Conservation (phyloP, 2,329 filamentous ascomycete species). For the Fusarium abutilonis region DNA sequence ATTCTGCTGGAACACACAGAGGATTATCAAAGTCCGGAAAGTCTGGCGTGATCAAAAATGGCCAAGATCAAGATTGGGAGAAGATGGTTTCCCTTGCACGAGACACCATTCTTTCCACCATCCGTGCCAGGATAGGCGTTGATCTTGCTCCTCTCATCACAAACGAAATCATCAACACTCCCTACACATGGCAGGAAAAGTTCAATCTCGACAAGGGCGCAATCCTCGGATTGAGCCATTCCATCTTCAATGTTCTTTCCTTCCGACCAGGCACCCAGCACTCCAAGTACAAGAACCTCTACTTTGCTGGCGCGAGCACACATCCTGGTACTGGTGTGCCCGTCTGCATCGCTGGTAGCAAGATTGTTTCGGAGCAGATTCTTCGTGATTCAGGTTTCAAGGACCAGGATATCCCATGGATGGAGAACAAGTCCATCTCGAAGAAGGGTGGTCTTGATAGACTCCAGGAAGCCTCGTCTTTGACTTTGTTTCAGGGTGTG, state of each 20-base stretch:
- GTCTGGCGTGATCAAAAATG: background rate
- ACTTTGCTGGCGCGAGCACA: conserved; percentile 79
- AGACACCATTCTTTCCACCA: conserved; percentile 67
- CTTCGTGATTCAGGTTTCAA: conserved; percentile 34
- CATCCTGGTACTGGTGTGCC: conserved; percentile 82
- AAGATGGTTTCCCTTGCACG: conserved; percentile 68
- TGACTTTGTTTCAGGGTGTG: conserved; percentile 24
- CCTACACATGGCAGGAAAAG: conserved; percentile 68
- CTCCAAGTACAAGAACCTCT: conserved; percentile 60
- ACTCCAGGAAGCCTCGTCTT: conserved; percentile 11
- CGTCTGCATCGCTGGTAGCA: conserved; percentile 75
- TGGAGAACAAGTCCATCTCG: background rate
- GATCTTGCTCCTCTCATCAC: conserved; percentile 59
- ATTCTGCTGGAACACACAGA: conserved; percentile 26
- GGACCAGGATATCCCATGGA: conserved; percentile 26
- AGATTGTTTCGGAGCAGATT: conserved; percentile 62
- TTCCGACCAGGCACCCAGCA: conserved; percentile 71
- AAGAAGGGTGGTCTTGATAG: conserved; percentile 22
- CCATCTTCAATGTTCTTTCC: conserved; percentile 76
- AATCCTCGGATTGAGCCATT: conserved; percentile 76
- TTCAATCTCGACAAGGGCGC: conserved; percentile 82
- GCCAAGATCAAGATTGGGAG: conserved; percentile 58
- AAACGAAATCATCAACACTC: conserved; percentile 73
- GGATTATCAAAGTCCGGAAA: conserved; percentile 19
- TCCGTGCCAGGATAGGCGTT: conserved; percentile 68